Base-by-base conservation (phyloP, 495 filamentous ascomycete genomes). In the Bathelium albidoporum region DNA sequence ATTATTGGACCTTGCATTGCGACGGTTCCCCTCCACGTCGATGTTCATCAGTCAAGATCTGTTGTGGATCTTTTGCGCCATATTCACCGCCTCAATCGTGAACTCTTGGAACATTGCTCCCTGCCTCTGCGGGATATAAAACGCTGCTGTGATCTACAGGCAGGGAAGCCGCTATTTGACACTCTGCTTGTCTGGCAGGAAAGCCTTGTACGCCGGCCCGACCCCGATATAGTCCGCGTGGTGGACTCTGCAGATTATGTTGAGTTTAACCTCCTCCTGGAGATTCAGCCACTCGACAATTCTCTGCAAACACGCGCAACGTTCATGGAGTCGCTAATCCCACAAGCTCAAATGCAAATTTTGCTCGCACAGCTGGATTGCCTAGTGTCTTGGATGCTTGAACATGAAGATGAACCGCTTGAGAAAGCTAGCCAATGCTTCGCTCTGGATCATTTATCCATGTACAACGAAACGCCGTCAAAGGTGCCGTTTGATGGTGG, bases 181-280 rank as follows among this genome's bases (percentile, higher is more conserved):
- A 80, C 84, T 0, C 76, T 92, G 1, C 78, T 93, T 58, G 84
- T 90, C 5, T 95, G 90, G 79, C 90, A 95, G 64, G 84, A 93
- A 70, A 85, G 83, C 1, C 72, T 85, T 11, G 68, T 79, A 43
- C 77, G 70, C 18, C 69, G 74, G 16, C 69, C 73, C 14, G 66
- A 69, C 0, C 62, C 65, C 1, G 44, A 65, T 22, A 59, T 65
- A 12, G 77, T 90, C 14, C 66, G 59, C 24, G 73, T 85, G 59
- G 71, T 84, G 1, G 78, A 77, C 59, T 80, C 81, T 58, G 76
- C 74, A 12, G 90, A 94, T 66, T 81, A 80, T 59, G 76, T 91
- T 32, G 90, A 93, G 68, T 89, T 89, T 59, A 83, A 83, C 31
- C 72, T 94, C 2, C 78, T 89, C 32, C 65, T 95, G 4, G 89